Conservation (phyloP, 192 early-diverging fungal genomes). For the Geosiphon pyriformis region DNA sequence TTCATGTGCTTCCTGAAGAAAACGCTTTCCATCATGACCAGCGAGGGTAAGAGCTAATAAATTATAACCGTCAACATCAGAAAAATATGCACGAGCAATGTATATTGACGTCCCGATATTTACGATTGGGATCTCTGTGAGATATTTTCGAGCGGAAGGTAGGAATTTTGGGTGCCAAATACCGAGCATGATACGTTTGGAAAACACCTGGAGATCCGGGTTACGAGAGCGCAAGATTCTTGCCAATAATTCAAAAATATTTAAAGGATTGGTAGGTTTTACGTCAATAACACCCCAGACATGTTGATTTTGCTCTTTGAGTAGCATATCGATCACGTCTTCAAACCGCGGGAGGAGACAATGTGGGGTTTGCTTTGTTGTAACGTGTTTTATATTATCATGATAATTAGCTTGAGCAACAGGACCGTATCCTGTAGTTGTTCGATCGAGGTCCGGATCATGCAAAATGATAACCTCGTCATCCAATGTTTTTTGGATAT, state of each 20-base stretch:
- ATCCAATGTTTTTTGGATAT: conserved; percentile 49
- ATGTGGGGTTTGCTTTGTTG: conserved; percentile 38
- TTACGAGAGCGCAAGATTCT: conserved; percentile 15
- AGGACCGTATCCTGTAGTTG: conserved; percentile 42
- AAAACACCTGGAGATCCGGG: conserved; percentile 30
- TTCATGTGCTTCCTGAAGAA: conserved; percentile 46
- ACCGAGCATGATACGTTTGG: conserved; percentile 44
- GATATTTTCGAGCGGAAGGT: conserved; percentile 34
- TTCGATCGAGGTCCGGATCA: conserved; percentile 45
- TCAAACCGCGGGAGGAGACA: conserved; percentile 42
- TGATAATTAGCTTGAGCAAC: conserved; percentile 38
- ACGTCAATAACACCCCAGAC: conserved; percentile 53
- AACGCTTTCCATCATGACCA: conserved; percentile 34
- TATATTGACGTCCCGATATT: conserved; percentile 47
- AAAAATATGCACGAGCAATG: conserved; percentile 39
- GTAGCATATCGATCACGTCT: conserved; percentile 44
- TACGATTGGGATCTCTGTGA: conserved; percentile 38
- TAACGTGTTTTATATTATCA: conserved; percentile 46
- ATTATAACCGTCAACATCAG: conserved; percentile 37
- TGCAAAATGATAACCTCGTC: conserved; percentile 53
- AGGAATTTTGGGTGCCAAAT: conserved; percentile 52
- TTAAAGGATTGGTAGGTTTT: conserved; percentile 39
- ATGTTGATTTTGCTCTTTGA: conserved; percentile 38
- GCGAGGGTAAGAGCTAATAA: conserved; percentile 37
- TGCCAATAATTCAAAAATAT: conserved; percentile 22